Conservation (phyloP, 2,329 filamentous ascomycete species). For the Fusarium sp. region DNA sequence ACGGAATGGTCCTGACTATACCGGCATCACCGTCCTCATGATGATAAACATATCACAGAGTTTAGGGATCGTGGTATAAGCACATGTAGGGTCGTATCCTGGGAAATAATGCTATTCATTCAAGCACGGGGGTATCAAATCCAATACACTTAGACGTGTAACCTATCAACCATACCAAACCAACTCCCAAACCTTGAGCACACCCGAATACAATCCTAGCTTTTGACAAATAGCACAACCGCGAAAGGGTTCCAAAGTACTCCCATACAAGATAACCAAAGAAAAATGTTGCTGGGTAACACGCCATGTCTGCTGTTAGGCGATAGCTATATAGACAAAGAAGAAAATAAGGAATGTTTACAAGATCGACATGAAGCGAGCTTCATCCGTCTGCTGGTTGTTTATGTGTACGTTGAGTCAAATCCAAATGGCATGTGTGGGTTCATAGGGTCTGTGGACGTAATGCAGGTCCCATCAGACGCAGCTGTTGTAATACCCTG, state of each 20-base stretch:
- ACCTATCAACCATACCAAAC: slow-evolving; percentile 23
- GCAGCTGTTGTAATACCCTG: slow-evolving; percentile 41
- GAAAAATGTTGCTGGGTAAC: background rate
- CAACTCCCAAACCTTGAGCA: slow-evolving; percentile 29
- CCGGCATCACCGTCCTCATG: background rate
- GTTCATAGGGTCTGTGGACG: slow-evolving; percentile 34
- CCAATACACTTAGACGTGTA: slow-evolving; percentile 24
- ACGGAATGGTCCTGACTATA: background rate
- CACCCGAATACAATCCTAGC: slow-evolving; percentile 14
- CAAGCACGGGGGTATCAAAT: slow-evolving; percentile 41
- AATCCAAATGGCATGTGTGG: slow-evolving; percentile 33
- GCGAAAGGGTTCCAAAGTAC: slow-evolving; percentile 4
- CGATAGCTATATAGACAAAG: slow-evolving; percentile 17
- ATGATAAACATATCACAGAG: background rate
- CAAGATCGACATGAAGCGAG: background rate
- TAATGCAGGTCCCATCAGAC: slow-evolving; percentile 40
- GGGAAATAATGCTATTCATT: slow-evolving; percentile 24
- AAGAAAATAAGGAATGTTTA: slow-evolving; percentile 12
- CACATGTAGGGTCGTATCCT: background rate
- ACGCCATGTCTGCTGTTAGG: background rate
- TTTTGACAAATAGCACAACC: slow-evolving; percentile 13
- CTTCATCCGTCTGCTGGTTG: background rate
- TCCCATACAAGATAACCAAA: slow-evolving; percentile 15
- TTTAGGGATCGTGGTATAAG: background rate
- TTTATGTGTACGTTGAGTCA: slow-evolving; percentile 27